Evolutionary conservation across 2,329 filamentous ascomycete species (phyloP).

Genomic region (Xylariaceae sp.): DNA sequence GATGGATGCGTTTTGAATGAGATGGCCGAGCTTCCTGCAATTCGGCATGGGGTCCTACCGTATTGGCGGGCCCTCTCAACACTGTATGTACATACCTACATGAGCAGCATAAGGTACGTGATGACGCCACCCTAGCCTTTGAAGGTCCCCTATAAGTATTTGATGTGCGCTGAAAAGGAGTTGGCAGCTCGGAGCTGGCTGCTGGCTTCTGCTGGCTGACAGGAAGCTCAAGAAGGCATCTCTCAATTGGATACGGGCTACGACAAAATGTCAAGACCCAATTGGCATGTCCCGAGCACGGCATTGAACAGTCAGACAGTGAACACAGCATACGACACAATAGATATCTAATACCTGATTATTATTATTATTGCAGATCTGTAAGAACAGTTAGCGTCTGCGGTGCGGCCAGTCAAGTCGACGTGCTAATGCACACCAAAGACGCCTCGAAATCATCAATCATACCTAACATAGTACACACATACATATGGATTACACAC

Average conservation of each 20-base stretch:
- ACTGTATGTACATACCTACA: too few relatives aligned
- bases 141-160: not conserved
- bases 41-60: conserved; percentile 15
- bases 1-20: conserved; percentile 14
- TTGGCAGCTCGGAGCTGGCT: conserved; percentile 8
- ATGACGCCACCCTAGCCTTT: not conserved
- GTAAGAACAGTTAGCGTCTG: not conserved
- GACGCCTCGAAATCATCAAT: conserved; percentile 16
- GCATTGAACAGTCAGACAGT: conserved; percentile 10
- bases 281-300: conserved; percentile 10
- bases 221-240: not conserved
- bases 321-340: conserved; percentile 17
- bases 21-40: conserved; percentile 17
- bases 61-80: conserved; percentile 9
- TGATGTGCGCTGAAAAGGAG: not conserved
- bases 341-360: not conserved
- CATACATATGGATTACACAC: not conserved
- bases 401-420: conserved; percentile 17
- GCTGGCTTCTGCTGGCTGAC: conserved; percentile 3
- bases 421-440: conserved; percentile 25
- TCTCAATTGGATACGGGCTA: conserved; percentile 18
- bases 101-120: not conserved
- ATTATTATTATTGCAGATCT: not conserved
- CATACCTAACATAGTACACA: conserved; percentile 7
- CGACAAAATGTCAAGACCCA: conserved; percentile 7